Conservation (phyloP, 805 yeast species). For the Candida xyloterini region DNA sequence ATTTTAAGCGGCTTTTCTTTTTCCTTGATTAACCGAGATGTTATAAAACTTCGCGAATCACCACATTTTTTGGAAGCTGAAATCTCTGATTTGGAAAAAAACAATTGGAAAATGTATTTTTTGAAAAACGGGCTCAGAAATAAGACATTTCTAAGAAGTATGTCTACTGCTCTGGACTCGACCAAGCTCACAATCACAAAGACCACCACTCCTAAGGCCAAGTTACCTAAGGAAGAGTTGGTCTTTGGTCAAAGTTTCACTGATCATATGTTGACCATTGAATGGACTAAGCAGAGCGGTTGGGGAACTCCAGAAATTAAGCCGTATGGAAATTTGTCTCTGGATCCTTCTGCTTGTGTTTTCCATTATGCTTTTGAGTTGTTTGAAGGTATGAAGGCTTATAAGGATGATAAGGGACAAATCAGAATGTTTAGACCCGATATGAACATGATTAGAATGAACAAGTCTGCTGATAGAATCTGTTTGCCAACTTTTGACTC, state of each 20-base stretch:
- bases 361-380: slow-evolving; percentile 94
- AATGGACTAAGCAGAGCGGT: slow-evolving; percentile 75
- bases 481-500: slow-evolving; percentile 84
- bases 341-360: slow-evolving; percentile 89
- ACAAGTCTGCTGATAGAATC: slow-evolving; percentile 82
- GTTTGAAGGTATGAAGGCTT: slow-evolving; percentile 96
- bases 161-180: slow-evolving; percentile 46
- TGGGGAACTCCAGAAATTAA: slow-evolving; percentile 89
- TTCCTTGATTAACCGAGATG: slow-evolving; percentile 5
- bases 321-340: slow-evolving; percentile 71
- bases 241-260: slow-evolving; percentile 77
- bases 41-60: background rate
- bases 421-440: slow-evolving; percentile 87
- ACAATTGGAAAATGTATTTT: slow-evolving; percentile 4
- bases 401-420: slow-evolving; percentile 59
- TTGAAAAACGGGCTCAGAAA: slow-evolving; percentile 1
- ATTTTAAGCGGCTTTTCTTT: background rate
- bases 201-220: slow-evolving; percentile 48
- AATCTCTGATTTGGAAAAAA: background rate
- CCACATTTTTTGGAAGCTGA: slow-evolving; percentile 1
- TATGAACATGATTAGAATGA: slow-evolving; percentile 89
- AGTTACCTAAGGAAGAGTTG: slow-evolving; percentile 58
- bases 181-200: slow-evolving; percentile 49
- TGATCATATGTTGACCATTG: slow-evolving; percentile 82
- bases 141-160: slow-evolving; percentile 2